phyloP scores from a whole-genome alignment of 2,329 filamentous ascomycete genomes.

The Xylariomycetidae sp. region DNA sequence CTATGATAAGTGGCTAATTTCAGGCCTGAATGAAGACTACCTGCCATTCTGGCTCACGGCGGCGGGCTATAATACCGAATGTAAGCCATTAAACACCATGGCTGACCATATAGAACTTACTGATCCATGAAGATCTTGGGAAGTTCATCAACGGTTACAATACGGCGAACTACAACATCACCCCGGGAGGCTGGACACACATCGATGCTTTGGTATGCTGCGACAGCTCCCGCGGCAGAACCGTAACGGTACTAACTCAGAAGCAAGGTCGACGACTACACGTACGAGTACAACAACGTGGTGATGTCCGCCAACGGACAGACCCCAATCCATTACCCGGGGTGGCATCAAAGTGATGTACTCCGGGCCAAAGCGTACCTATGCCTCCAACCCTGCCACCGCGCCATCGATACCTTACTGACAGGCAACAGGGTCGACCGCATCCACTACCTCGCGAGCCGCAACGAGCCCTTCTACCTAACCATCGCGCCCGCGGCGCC shows the following conservation, averaged over 20 bases:
- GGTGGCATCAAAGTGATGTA: constrained; percentile 12
- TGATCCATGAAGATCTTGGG: constrained; percentile 6
- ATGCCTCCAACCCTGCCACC: not conserved
- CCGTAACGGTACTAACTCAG: not conserved
- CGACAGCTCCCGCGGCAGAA: not conserved
- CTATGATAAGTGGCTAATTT: constrained; percentile 37
- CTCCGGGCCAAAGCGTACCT: constrained; percentile 8
- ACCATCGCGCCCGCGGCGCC: constrained; percentile 8
- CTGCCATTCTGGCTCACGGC: constrained; percentile 9
- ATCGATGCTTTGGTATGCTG: constrained; percentile 3
- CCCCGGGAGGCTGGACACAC: constrained; percentile 7
- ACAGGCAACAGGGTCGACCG: constrained; percentile 8
- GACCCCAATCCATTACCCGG: constrained; percentile 10
- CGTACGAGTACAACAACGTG: constrained; percentile 10
- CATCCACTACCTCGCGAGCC: constrained; percentile 7
- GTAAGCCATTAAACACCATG: not conserved
- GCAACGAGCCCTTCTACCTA: constrained; percentile 9
- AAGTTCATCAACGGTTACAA: constrained; percentile 14
- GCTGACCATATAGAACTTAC: constrained; percentile 1
- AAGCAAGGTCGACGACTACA: constrained; percentile 10
- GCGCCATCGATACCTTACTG: not conserved
- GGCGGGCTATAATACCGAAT: constrained; percentile 11
- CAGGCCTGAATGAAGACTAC: constrained; percentile 14
- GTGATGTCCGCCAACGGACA: constrained; percentile 8
- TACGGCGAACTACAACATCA: constrained; percentile 6